Base-by-base conservation (phyloP, 2,329 filamentous ascomycete genomes). In the Aspergillus amoenus region DNA sequence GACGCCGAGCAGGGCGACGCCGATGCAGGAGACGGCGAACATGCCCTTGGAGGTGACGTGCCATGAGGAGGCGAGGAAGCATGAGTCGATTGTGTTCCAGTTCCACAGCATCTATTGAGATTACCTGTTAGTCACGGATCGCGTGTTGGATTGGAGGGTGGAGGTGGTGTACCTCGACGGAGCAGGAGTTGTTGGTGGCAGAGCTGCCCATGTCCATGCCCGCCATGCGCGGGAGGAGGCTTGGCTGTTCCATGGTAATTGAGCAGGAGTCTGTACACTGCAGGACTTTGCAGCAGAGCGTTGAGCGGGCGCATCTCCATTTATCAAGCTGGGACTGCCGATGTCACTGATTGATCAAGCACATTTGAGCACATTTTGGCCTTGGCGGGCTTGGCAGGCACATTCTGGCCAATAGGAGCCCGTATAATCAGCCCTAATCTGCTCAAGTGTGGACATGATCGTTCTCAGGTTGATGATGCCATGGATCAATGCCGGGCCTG, bases 81-180 rank as follows among this genome's bases (percentile, higher is more conserved):
- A 68, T 15, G 63, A 56, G 50, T 68, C 63, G 34, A 65, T 64
- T 1, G 61, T 63, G 34, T 63, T 54, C 60, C 66, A 68, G 52
- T 68, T 68, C 57, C 66, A 68, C 30, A 68, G 46, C 66, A 68
- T 68, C 64, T 66, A 41, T 2, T 7, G 8, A 30, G 8, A 32
- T 46, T 18, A 30, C 12, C 5, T 46, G 21, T 42, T 21, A 18
- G 39, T 15, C 13, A 17, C 18, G 18, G 9, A 13, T 1, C 4
- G 13, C 1, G n/a, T 50, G 15, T 22, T 17, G 27, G 4, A 18
- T 22, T 22, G 13, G 15, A 22, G 13, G n/a, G 18, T 18, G 18
- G 18, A 2, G 21, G 11, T 21, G 11, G 3, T 63, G 44, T 49
- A 68, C 66, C 17, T 64, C 62, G 32, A 67, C 60, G 51, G 67